These are phyloP conservation scores for Pleurostoma richardsiae DNA, from an alignment of 2,329 filamentous ascomycete species.

Conservation along the genomic window DNA sequence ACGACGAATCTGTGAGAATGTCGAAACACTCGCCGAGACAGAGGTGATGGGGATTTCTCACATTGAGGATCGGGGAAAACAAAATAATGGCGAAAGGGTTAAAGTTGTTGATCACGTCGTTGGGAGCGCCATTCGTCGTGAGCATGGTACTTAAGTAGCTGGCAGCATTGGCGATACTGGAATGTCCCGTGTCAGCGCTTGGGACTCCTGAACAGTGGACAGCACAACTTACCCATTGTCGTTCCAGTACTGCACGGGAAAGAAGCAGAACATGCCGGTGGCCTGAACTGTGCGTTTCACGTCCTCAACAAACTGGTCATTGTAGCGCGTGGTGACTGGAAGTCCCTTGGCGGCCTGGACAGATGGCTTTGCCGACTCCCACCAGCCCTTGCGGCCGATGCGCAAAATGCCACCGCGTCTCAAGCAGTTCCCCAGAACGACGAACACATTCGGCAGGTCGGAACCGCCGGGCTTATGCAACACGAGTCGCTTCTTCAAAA, in stretches of 20 bases:
- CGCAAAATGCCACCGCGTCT: slow-evolving; percentile 43
- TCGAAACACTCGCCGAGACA: too few relatives aligned
- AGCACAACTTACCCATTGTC: slow-evolving; percentile 19
- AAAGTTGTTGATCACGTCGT: slow-evolving; percentile 56
- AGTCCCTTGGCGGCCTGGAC: slow-evolving; percentile 35
- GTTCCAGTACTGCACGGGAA: slow-evolving; percentile 9
- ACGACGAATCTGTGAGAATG: too few relatives aligned
- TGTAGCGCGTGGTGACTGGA: slow-evolving; percentile 48
- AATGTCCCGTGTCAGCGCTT: too few relatives aligned
- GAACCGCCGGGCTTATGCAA: slow-evolving; percentile 59
- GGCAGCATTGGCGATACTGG: slow-evolving; percentile 17
- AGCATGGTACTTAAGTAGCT: neutral
- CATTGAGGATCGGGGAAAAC: slow-evolving; percentile 45
- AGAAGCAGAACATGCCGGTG: neutral
- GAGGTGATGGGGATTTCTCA: too few relatives aligned
- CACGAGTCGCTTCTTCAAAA: slow-evolving; percentile 53
- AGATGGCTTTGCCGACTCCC: slow-evolving; percentile 55
- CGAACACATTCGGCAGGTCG: slow-evolving; percentile 55
- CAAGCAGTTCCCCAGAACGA: slow-evolving; percentile 48
- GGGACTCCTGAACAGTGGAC: too few relatives aligned
- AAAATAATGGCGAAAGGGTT: slow-evolving; percentile 56
- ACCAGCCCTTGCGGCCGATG: slow-evolving; percentile 50
- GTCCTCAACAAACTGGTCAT: slow-evolving; percentile 63
- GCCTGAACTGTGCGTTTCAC: slow-evolving; percentile 41
- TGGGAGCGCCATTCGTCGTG: slow-evolving; percentile 45